These are phyloP conservation scores for Coffea canephora DNA, from an alignment of 257 asterid genomes.

Conservation along the genomic window DNA sequence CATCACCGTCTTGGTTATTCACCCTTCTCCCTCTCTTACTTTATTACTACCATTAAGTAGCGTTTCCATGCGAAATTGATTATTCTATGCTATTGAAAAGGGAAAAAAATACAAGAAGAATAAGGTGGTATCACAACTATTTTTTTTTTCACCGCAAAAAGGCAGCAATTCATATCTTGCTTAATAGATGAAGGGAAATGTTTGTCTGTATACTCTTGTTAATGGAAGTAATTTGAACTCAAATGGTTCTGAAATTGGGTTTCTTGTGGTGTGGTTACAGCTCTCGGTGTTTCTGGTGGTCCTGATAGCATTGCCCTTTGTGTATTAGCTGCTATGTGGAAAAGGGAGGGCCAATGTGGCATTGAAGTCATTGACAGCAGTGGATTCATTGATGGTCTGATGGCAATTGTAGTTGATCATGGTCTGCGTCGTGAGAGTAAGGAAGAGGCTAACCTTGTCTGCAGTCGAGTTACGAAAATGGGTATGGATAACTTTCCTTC, in stretches of 20 bases:
- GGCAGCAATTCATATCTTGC: neutral
- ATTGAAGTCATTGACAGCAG: slow-evolving; percentile 34
- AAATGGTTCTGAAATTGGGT: neutral
- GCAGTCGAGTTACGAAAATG: slow-evolving; percentile 58
- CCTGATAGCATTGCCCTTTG: slow-evolving; percentile 96
- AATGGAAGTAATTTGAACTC: neutral
- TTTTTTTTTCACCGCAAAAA: neutral
- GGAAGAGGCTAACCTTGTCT: slow-evolving; percentile 67
- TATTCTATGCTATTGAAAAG: neutral
- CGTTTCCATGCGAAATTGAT: neutral
- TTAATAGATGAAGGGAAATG: neutral
- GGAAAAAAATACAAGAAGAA: too few species aligned
- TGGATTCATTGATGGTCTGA: slow-evolving; percentile 55
- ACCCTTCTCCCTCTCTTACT: neutral
- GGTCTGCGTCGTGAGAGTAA: slow-evolving; percentile 80
- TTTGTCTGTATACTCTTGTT: neutral
- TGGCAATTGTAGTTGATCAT: slow-evolving; percentile 88
- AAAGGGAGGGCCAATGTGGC: slow-evolving; percentile 34
- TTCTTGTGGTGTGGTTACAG: slow-evolving; percentile 38
- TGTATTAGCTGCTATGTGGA: slow-evolving; percentile 76
- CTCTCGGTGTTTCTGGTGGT: slow-evolving; percentile 92
- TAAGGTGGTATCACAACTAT: neutral
- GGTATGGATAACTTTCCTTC: slow-evolving; percentile 43
- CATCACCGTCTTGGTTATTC: slow-evolving; percentile 73
- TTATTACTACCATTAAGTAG: neutral